phyloP scores from a whole-genome alignment of 805 yeast species.

The Metschnikowia reukaufii region DNA sequence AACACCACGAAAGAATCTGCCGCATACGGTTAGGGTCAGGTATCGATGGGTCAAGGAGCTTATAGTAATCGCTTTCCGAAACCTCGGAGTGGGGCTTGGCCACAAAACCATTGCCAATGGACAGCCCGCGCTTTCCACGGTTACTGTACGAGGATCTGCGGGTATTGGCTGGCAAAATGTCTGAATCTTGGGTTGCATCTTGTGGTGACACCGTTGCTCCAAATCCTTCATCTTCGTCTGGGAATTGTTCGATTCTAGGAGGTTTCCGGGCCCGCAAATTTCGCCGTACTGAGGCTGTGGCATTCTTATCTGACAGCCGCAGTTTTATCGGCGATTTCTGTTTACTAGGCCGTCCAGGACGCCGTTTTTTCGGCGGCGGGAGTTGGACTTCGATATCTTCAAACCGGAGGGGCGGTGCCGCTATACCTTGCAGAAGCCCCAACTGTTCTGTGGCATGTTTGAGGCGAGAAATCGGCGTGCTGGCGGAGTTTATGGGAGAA shows the following conservation, averaged over 20 bases:
- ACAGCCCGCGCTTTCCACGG: constrained; percentile 71
- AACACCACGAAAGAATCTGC: constrained; percentile 68
- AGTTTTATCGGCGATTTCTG: background rate
- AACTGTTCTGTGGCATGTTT: constrained; percentile 17
- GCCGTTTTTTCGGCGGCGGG: constrained; percentile 7
- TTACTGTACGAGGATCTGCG: constrained; percentile 46
- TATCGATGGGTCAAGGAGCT: constrained; percentile 57
- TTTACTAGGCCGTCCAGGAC: constrained; percentile 1
- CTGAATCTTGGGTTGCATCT: constrained; percentile 17
- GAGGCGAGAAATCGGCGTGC: constrained; percentile 19
- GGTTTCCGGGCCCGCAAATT: constrained; percentile 3
- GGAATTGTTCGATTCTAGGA: constrained; percentile 3
- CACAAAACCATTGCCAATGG: constrained; percentile 69
- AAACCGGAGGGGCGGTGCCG: constrained; percentile 4
- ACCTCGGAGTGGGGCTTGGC: constrained; percentile 69
- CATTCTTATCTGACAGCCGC: background rate
- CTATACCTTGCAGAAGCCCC: constrained; percentile 1
- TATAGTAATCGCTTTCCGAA: constrained; percentile 53
- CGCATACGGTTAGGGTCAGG: constrained; percentile 77
- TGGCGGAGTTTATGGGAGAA: constrained; percentile 16
- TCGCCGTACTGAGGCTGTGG: constrained; percentile 1
- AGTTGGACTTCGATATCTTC: constrained; percentile 12
- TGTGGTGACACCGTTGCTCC: constrained; percentile 30
- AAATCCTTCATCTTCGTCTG: constrained; percentile 26
- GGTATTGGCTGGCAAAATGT: constrained; percentile 2